These are phyloP conservation scores for Ophiorrhiza pumila DNA, from an alignment of 257 asterid genomes.

Conservation along the genomic window DNA sequence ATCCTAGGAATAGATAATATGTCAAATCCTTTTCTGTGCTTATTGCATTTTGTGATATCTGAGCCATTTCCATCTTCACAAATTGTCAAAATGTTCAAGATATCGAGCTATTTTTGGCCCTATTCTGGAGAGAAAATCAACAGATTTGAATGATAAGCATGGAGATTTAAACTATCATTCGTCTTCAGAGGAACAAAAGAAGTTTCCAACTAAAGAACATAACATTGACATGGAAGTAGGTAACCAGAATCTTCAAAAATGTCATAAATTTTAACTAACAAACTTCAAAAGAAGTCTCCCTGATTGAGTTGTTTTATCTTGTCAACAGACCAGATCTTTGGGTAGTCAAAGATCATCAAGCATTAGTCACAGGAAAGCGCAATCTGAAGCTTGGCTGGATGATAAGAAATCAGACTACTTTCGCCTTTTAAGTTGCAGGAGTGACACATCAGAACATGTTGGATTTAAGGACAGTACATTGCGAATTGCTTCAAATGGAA, in stretches of 20 bases:
- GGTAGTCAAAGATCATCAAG: slow-evolving; percentile 43
- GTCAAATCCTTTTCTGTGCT: neutral
- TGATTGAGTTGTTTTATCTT: slow-evolving; percentile 7
- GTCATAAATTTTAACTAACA: neutral
- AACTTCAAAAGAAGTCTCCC: neutral
- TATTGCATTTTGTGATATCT: neutral
- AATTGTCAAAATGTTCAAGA: slow-evolving; percentile 29
- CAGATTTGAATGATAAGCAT: slow-evolving; percentile 27
- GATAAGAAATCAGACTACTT: slow-evolving; percentile 46
- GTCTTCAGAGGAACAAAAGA: slow-evolving; percentile 33
- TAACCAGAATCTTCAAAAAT: slow-evolving; percentile 19
- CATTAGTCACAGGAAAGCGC: slow-evolving; percentile 31
- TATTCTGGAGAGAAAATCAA: slow-evolving; percentile 32
- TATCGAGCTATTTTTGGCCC: slow-evolving; percentile 64
- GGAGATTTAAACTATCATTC: slow-evolving; percentile 31
- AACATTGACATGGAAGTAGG: slow-evolving; percentile 45
- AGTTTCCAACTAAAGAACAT: slow-evolving; percentile 24
- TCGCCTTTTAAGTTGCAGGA: slow-evolving; percentile 47
- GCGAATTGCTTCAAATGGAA: slow-evolving; percentile 25
- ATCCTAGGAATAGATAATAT: neutral
- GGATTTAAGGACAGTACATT: slow-evolving; percentile 18
- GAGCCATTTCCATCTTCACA: neutral
- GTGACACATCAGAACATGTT: slow-evolving; percentile 34
- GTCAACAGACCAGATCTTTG: slow-evolving; percentile 42
- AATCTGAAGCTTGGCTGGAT: slow-evolving; percentile 37